Evolutionary conservation across 1,284 basidiomycete genomes (phyloP).

Genomic region (Schizopora paradoxa): DNA sequence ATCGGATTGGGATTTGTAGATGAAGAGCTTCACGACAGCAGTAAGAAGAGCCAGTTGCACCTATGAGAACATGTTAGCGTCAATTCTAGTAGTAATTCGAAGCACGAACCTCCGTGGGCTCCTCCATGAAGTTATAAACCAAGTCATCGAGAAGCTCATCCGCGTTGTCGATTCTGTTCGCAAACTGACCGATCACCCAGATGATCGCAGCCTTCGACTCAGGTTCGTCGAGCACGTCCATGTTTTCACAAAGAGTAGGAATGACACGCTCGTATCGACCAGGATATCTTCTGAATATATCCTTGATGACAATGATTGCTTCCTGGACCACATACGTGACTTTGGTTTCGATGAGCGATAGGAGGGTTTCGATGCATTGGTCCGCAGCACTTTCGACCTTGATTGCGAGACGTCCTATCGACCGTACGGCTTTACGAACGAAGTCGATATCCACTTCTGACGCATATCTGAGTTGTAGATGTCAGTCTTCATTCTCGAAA

Average conservation of each 20-base stretch:
- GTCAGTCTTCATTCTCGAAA: conserved; percentile 8
- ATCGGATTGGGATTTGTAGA: conserved; percentile 84
- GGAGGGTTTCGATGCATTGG: conserved; percentile 82
- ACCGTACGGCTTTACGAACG: conserved; percentile 94
- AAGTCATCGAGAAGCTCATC: conserved; percentile 94
- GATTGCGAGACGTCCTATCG: conserved; percentile 94
- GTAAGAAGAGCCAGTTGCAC: conserved; percentile 95
- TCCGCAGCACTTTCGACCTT: conserved; percentile 92
- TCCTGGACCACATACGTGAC: conserved; percentile 98
- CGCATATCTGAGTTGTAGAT: conserved; percentile 66
- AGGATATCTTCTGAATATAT: conserved; percentile 96
- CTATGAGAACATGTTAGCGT: no score
- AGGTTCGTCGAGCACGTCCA: conserved; percentile 91
- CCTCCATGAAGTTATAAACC: conserved; percentile 88
- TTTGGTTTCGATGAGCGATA: conserved; percentile 88
- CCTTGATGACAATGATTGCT: conserved; percentile 95
- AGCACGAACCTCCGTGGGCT: conserved; percentile 71
- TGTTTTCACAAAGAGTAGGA: conserved; percentile 85
- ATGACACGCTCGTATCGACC: conserved; percentile 96
- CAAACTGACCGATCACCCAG: conserved; percentile 98
- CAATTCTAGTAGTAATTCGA: neutral
- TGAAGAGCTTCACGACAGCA: conserved; percentile 94
- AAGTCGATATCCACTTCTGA: conserved; percentile 98
- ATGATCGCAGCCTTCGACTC: conserved; percentile 97
- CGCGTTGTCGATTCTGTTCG: conserved; percentile 92